Evolutionary conservation across 208 protist species (phyloP), one percentile per base, ranked within the genome.

Genomic region (Vickermania ingenoplastis): DNA sequence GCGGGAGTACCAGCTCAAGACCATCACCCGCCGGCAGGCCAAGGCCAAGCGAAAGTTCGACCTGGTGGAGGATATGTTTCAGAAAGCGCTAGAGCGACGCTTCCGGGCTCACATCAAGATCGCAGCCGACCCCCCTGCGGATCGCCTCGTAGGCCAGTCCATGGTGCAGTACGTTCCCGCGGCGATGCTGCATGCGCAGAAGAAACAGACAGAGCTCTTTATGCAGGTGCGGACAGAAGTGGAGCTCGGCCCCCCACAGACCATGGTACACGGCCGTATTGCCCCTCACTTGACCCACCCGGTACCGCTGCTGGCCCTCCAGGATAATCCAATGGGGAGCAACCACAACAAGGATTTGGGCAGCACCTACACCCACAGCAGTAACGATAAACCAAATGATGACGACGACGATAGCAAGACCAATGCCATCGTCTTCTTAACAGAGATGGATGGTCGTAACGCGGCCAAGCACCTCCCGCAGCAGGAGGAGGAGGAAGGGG

Each of bases 151-250:
- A 45, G 85, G 82, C 21, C 63, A 77, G 17, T 62, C 71, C 53
- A 86, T 83, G 59, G 41, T 75, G 52, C 83, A 89, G 72, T 89
- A 96, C 74, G 69, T 96, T 24, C 90, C 89, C 0, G 73, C 81
- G 0, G 65, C 71, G 2, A 31, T 85, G 23, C 62, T 89, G 21
- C 74, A 73, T 0, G 65, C 63, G n/a, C 51, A 82, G 50, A 29
- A 59, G 36, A 41, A 49, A 36, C 31, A 67, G 28, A 59, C 27
- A 7, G 55, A 61, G 13, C 17, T 45, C 4, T 55, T 41, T 24
- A 2, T 61, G 61, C 53, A 60, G 13, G 28, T 7, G 17, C 45
- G 23, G 57, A 13, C 49, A 26, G 48, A 52, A 63, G 52, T 56
- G 45, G 4, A 45, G 60, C 23, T 48, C 25, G 31, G 53, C 13